These are phyloP conservation scores for Polymyxa betae DNA, from an alignment of 208 protist genomes.

Conservation along the genomic window DNA sequence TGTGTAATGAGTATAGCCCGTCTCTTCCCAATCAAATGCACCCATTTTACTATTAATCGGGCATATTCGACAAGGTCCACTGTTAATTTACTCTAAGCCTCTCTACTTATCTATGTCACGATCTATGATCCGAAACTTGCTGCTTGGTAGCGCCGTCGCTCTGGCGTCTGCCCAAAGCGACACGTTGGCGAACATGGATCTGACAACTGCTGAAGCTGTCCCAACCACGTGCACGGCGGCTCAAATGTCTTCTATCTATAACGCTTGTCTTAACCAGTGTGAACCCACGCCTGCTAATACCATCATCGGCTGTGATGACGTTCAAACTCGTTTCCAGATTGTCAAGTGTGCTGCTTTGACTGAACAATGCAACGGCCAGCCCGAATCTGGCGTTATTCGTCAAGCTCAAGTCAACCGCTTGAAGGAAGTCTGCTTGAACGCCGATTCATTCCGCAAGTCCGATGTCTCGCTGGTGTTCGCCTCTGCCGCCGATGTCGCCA, in stretches of 20 bases:
- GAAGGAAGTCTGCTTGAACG: constrained; percentile 37
- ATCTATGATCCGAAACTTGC: constrained; percentile 29
- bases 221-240: constrained; percentile 13
- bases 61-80: not conserved
- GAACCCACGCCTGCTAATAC: not conserved
- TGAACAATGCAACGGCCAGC: not conserved
- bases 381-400: constrained; percentile 23
- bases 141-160: not conserved
- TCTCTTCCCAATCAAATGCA: too few relatives aligned
- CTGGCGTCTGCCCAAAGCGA: not conserved
- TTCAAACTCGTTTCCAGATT: not conserved
- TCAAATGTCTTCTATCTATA: constrained; percentile 29
- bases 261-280: constrained; percentile 17
- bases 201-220: constrained; percentile 36
- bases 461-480: constrained; percentile 34
- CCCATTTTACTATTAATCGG: constrained; percentile 45
- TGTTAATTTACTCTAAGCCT: constrained; percentile 42
- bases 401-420: constrained; percentile 24
- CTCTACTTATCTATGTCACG: not conserved
- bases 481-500: not conserved
- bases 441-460: not conserved
- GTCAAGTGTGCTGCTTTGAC: constrained; percentile 28
- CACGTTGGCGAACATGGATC: not conserved
- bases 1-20: too few relatives aligned
- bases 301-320: constrained; percentile 32